These are phyloP conservation scores for Aspergillus tubingensis DNA, from an alignment of 2,329 filamentous ascomycete genomes.

Conservation along the genomic window DNA sequence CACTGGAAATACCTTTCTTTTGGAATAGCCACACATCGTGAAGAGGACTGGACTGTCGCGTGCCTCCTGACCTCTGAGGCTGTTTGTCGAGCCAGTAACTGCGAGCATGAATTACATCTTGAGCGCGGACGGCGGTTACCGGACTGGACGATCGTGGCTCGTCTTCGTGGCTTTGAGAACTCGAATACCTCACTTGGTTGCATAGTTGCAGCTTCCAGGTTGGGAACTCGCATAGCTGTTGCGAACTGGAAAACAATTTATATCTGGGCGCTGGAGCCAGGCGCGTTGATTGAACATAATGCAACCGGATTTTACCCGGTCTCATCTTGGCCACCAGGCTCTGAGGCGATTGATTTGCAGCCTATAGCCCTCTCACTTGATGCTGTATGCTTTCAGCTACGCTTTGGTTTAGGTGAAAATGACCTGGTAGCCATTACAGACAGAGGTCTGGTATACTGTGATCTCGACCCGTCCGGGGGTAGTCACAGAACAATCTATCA, in stretches of 20 bases:
- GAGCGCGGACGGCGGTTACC: slow-evolving; percentile 44
- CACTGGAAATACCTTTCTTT: slow-evolving; percentile 45
- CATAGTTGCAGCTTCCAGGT: slow-evolving; percentile 38
- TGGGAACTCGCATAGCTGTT: slow-evolving; percentile 43
- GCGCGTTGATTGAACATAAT: slow-evolving; percentile 37
- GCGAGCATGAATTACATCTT: slow-evolving; percentile 39
- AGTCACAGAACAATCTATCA: slow-evolving; percentile 23
- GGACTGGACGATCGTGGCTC: slow-evolving; percentile 40
- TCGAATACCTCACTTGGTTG: slow-evolving; percentile 41
- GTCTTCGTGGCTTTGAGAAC: slow-evolving; percentile 38
- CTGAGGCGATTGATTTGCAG: slow-evolving; percentile 31
- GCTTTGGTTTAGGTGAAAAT: slow-evolving; percentile 38
- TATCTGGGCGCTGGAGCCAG: slow-evolving; percentile 44
- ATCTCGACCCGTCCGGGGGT: slow-evolving; percentile 34
- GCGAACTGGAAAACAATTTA: slow-evolving; percentile 46
- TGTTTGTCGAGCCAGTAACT: slow-evolving; percentile 28
- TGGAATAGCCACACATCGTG: slow-evolving; percentile 38
- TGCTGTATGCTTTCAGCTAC: slow-evolving; percentile 42
- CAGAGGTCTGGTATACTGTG: slow-evolving; percentile 42
- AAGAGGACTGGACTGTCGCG: slow-evolving; percentile 38
- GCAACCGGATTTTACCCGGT: slow-evolving; percentile 35
- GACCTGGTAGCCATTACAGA: slow-evolving; percentile 46
- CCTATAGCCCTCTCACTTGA: slow-evolving; percentile 37
- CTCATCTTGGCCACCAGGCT: slow-evolving; percentile 24
- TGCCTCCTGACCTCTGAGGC: slow-evolving; percentile 42